Base-by-base conservation (phyloP, 257 asterid species). In the Plantago ovata region DNA sequence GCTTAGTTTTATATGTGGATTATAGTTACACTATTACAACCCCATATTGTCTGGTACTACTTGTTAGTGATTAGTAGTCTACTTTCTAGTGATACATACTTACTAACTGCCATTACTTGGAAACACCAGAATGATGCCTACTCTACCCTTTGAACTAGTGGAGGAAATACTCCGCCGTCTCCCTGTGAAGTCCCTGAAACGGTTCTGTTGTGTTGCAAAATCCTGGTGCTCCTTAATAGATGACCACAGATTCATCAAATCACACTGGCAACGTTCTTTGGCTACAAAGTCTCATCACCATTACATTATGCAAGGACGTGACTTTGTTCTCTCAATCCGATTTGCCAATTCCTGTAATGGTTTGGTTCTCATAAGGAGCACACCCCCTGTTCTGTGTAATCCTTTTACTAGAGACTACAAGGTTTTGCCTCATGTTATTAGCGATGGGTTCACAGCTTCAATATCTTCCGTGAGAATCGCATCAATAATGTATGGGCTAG, bases 161-260 rank as follows among this genome's bases (percentile, higher is more conserved):
- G 60, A 55, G 36, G 42, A 2, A 14, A 55, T 55, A 33, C 60
- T 55, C 60, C 16, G 21, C 16, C 28, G 46, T 18, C 60, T 55
- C 32, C 60, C 60, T 16, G 60, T 55, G 22, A 55, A 55, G 14
- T 36, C 60, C 60, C 22, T 55, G 1, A 36, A 55, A 40, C 60
- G 60, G 36, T 55, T 36, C 21, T 24, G 42, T 8, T 55, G 60
- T 19, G 60, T 55, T 2, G 46, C 46, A 2, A 36, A 55, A 55
- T 55, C 60, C 1, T 55, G 60, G 60, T 38, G 46, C 16, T 55
- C 10, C 12, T 55, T 38, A 41, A 55, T 55, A n/a, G 42, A 55
- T 28, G 36, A 15, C 23, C 20, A 55, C 7, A 24, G 14, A 7
- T 55, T 55, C 15, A 19, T 55, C 20, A 16, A 55, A 38, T 3